Evolutionary conservation across 257 asterid genomes (phyloP), one percentile per base, ranked within the genome.

Genomic region (Solanum neorickii): DNA sequence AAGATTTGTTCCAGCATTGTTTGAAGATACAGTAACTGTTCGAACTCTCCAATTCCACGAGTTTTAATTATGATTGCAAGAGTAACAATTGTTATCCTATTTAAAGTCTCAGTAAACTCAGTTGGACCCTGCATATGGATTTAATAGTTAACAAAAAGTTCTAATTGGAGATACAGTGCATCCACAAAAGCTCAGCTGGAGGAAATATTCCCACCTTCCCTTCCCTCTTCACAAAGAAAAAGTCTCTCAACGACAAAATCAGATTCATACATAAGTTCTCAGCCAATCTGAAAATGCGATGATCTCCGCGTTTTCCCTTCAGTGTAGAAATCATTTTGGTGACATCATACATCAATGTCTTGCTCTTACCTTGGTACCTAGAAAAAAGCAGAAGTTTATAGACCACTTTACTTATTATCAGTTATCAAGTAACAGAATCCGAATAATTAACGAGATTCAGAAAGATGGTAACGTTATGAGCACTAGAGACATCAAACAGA

Each of bases 351-450:
- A 97, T 94, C 90, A 96, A 90, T 83, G 94, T 90, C 94, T 95
- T 97, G 96, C 94, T 94, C 94, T 97, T 97, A 88, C 99, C 98
- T 90, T 97, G 98, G 91, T 97, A 97, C 96, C 99, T 97, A 89
- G 47, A 91, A 87, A 90, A 75, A 6, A 77, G 69, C 75, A 86
- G 80, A 82, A 46, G 39, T 47, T 80, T 29, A 27, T 27, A 29
- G 85, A 80, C 59, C 35, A 42, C 29, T 47, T 80, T 10, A 80
- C 25, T 47, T 47, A 27, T 16, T 29, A 80, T 47, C 44, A 47
- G 68, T 47, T 80, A 47, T 29, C 85, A 80, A 80, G 68, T 47
- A 15, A 27, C 84, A 78, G 15, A 16, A 47, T 47, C 85, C 44
- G 7, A 80, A 80, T 49, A 80, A 77, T 8, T 25, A 29, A 77